Evolutionary conservation across 192 early-diverging fungal species (phyloP).

Genomic region (Chytriomyces hyalinus): DNA sequence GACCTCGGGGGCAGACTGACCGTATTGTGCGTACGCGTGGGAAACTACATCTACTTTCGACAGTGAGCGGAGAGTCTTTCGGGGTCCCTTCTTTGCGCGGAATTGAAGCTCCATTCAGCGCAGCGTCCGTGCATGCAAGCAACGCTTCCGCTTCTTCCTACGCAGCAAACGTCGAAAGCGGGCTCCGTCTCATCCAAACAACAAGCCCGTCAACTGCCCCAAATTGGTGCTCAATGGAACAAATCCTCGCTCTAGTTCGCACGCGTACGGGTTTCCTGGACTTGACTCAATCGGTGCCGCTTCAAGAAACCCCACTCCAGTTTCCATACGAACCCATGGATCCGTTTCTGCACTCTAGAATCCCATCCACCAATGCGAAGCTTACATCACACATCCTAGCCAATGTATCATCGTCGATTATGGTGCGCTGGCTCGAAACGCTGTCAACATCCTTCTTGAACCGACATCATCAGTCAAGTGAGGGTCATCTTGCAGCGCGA

Average conservation of each 20-base stretch:
- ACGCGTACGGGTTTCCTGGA: neutral
- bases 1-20: neutral
- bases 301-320: too few relatives aligned
- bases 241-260: neutral
- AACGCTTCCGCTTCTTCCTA: neutral
- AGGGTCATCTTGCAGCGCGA: neutral
- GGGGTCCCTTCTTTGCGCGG: too few relatives aligned
- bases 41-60: too few relatives aligned
- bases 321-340: neutral
- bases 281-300: neutral
- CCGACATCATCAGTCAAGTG: neutral
- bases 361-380: neutral
- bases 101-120: too few relatives aligned
- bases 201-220: neutral
- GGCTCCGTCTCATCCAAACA: neutral
- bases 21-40: neutral
- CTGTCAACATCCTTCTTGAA: neutral
- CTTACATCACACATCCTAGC: neutral
- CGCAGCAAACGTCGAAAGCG: neutral
- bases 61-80: too few relatives aligned
- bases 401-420: neutral
- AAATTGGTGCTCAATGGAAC: conserved; percentile 1
- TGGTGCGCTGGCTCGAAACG: neutral
- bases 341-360: neutral
- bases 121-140: too few relatives aligned